Evolutionary conservation across 495 filamentous ascomycete species (phyloP).

Genomic region (Penicillium canariense): DNA sequence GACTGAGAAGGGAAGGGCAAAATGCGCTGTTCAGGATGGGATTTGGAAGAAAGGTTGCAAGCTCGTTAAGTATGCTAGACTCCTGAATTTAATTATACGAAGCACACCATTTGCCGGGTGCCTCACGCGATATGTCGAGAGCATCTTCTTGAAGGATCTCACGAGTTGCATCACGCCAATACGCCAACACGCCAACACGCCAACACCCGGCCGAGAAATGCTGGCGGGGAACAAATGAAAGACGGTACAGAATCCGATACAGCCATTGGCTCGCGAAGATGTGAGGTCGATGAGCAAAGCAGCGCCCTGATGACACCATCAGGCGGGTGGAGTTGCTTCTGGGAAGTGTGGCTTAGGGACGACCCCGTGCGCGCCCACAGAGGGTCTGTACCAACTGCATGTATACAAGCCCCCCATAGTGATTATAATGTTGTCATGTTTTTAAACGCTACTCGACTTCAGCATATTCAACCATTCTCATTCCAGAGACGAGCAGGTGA

Average conservation of each 20-base stretch:
- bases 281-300: not conserved
- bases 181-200: not conserved
- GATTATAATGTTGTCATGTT: too few relatives aligned
- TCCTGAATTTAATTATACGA: not conserved
- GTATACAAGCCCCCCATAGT: too few relatives aligned
- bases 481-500: too few relatives aligned
- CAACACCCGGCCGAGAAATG: slow-evolving; percentile 3
- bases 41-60: not conserved
- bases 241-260: rapidly evolving
- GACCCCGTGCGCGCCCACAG: too few relatives aligned
- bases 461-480: too few relatives aligned
- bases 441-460: too few relatives aligned
- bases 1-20: not conserved
- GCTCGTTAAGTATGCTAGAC: not conserved
- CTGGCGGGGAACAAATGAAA: not conserved
- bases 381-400: too few relatives aligned
- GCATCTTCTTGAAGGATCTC: not conserved
- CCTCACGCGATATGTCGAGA: slow-evolving; percentile 3
- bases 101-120: not conserved
- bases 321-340: not conserved
- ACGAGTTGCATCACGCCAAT: not conserved
- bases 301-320: not conserved
- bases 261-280: not conserved
- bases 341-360: too few relatives aligned
- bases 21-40: not conserved